Conservation (phyloP, 305 asterid species). For the Fraxinus angustifolia region DNA sequence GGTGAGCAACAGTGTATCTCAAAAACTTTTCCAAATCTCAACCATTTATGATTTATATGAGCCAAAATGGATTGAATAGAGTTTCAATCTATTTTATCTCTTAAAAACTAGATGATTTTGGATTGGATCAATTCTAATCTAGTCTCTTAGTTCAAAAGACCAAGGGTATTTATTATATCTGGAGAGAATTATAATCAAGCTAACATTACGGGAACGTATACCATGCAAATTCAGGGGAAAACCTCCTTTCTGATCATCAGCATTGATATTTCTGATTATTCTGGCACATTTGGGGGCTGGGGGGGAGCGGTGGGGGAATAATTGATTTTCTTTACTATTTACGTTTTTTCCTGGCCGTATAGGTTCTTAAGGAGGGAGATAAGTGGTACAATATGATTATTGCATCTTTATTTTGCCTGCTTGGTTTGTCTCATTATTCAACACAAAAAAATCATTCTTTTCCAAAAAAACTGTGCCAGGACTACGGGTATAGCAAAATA, state of each 20-base stretch:
- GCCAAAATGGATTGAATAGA: background rate
- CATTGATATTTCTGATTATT: background rate
- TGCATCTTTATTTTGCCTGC: constrained; percentile 2
- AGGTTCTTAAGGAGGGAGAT: background rate
- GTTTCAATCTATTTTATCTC: background rate
- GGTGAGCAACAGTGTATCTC: constrained; percentile 1
- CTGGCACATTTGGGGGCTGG: background rate
- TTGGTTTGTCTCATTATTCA: background rate
- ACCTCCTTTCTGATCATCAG: background rate
- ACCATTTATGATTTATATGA: background rate
- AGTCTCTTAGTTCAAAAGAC: background rate
- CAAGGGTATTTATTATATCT: background rate
- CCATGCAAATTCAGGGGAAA: background rate
- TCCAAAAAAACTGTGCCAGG: constrained; percentile 12
- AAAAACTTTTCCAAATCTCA: background rate
- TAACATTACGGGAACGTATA: background rate
- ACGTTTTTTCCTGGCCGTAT: background rate
- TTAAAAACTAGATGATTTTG: background rate
- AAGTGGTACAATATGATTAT: background rate
- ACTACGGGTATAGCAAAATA: background rate
- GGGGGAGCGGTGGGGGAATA: background rate
- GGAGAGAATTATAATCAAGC: background rate
- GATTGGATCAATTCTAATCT: background rate
- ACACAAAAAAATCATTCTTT: constrained; percentile 1
- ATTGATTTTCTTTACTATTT: background rate